Evolutionary conservation across 768 basidiomycete species (phyloP).

Genomic region (Boletus insuetus): DNA sequence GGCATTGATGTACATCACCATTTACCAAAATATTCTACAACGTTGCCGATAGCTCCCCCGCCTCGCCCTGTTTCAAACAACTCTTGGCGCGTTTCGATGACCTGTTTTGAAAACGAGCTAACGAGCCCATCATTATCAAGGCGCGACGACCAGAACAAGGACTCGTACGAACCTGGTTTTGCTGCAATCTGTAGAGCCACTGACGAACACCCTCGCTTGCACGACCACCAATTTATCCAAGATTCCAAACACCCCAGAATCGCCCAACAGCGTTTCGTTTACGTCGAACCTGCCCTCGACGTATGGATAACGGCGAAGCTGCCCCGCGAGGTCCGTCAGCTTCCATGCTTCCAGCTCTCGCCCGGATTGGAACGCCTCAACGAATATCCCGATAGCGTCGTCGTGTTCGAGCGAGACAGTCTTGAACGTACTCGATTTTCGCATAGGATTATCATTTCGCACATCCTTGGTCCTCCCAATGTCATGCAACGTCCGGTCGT

Average conservation of each 20-base stretch:
- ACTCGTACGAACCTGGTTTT: slow-evolving; percentile 40
- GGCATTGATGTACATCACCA: neutral
- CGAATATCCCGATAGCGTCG: slow-evolving; percentile 43
- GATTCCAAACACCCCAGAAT: slow-evolving; percentile 52
- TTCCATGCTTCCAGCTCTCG: slow-evolving; percentile 41
- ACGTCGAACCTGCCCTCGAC: slow-evolving; percentile 21
- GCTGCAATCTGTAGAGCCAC: slow-evolving; percentile 46
- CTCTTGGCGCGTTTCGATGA: slow-evolving; percentile 42
- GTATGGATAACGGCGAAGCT: slow-evolving; percentile 24
- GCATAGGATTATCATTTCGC: neutral
- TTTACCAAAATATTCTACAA: slow-evolving; percentile 46
- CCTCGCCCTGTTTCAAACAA: slow-evolving; percentile 12
- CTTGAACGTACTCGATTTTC: slow-evolving; percentile 49
- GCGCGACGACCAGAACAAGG: neutral
- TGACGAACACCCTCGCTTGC: slow-evolving; percentile 48
- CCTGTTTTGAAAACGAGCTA: slow-evolving; percentile 54
- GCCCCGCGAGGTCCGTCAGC: slow-evolving; percentile 44
- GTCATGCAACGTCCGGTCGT: too few species aligned
- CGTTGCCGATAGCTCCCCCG: slow-evolving; percentile 30
- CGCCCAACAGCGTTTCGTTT: slow-evolving; percentile 37
- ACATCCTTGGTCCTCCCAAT: too few species aligned
- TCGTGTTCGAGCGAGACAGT: slow-evolving; percentile 41
- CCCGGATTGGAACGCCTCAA: slow-evolving; percentile 40
- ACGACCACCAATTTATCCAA: slow-evolving; percentile 56
- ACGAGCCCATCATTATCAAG: neutral